Base-by-base conservation (phyloP, 2,329 filamentous ascomycete genomes). In the Cercospora sp. region DNA sequence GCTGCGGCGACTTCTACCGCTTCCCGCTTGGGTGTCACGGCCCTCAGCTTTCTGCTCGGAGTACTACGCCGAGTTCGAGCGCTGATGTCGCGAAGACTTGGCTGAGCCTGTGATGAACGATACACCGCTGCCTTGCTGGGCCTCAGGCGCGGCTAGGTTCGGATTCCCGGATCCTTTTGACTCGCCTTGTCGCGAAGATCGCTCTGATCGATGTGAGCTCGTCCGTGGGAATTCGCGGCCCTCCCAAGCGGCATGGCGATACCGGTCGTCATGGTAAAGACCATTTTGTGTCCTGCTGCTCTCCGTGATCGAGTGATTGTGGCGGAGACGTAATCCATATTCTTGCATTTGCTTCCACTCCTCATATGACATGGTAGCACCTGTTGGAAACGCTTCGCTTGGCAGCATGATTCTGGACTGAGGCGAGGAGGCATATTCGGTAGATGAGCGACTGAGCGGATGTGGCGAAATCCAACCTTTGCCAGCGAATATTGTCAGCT, bases 381-480 rank as follows among this genome's bases (percentile, higher is more conserved):
- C 72, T 10, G 65, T 62, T 6, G 68, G 58, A 10, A 42, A 64
- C 26, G 69, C 68, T 9, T 70, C 63, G n/a, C 66, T 63, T 1
- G 72, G 73, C 13, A 76, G 61, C 4, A 68, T 53, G 23, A 77
- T 73, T 30, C 61, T 69, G 6, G 73, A 72, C 60, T 75, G 72
- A 31, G 71, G 72, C 8, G 72, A 67, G 12, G 73, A 71, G 7
- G 67, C 67, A 2, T 69, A 13, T 5, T 68, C 67, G 2, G 67
- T 68, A 0, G 71, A 60, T 9, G 73, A 68, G 20, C 67, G 58
- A 51, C 75, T 77, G 2, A 77, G 70, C 5, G 76, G 76, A 36
- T 78, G 76, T 8, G 75, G 75, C n/a, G 75, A 75, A 48, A 78
- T 77, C 76, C 76, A 78, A 55, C 76, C 76, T 58, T 69, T 70